Percentiles rank a stretch among this genome's conserved stretches.
Conservation (phyloP, 2,329 filamentous ascomycete species). For the Fusarium xylarioides region DNA sequence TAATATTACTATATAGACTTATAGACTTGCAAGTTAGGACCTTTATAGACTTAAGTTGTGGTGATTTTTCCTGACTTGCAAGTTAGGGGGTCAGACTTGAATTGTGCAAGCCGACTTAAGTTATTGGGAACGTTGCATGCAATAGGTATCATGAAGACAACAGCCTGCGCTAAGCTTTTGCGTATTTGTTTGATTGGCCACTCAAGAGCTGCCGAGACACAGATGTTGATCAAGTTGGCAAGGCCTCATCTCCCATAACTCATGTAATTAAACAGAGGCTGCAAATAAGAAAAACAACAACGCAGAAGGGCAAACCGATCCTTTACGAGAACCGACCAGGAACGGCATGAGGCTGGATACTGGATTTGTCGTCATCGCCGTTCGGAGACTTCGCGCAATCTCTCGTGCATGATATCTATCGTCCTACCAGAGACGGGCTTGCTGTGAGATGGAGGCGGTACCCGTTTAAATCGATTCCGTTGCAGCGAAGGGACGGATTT, state of each 20-base stretch:
- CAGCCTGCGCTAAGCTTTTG: constrained; percentile 11
- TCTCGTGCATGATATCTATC: constrained; percentile 20
- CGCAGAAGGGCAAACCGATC: background rate
- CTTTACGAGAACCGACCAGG: background rate
- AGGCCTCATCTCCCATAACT: constrained; percentile 12
- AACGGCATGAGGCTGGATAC: constrained; percentile 4
- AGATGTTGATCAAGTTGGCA: constrained; percentile 12
- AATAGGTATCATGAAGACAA: background rate
- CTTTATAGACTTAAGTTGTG: too few species aligned
- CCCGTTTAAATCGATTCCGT: constrained; percentile 12
- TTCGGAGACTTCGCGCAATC: constrained; percentile 16
- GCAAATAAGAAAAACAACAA: background rate
- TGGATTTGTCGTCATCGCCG: constrained; percentile 6
- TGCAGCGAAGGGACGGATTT: constrained; percentile 8
- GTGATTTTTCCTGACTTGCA: too few species aligned
- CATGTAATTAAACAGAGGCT: constrained; percentile 25
- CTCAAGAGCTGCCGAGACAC: constrained; percentile 7
- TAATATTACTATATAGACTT: too few species aligned
- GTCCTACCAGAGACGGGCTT: constrained; percentile 1
- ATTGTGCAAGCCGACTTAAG: too few species aligned
- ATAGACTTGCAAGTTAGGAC: too few species aligned
- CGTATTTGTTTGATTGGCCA: constrained; percentile 12
- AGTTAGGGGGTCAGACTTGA: too few species aligned
- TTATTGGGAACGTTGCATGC: too few species aligned
- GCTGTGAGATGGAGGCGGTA: background rate